Conservation (phyloP, 2,329 filamentous ascomycete genomes). For the Colletotrichum coccodes region DNA sequence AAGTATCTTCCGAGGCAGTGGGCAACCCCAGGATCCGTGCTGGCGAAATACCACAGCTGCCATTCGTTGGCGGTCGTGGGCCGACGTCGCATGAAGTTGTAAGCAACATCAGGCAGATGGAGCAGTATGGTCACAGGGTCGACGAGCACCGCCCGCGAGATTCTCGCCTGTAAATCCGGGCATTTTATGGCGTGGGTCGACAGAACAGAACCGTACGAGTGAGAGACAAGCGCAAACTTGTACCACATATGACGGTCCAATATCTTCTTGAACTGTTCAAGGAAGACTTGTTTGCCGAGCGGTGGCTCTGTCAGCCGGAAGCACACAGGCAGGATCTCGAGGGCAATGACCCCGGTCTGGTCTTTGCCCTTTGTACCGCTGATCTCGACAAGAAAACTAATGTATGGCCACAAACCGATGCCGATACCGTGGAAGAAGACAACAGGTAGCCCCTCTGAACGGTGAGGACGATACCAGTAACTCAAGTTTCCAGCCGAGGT, state of each 20-base stretch:
- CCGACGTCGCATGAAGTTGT: slow-evolving; percentile 71
- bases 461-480: slow-evolving; percentile 76
- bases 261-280: slow-evolving; percentile 65
- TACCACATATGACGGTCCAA: slow-evolving; percentile 67
- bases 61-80: slow-evolving; percentile 72
- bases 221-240: slow-evolving; percentile 68
- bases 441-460: slow-evolving; percentile 65
- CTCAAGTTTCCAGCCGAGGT: slow-evolving; percentile 62
- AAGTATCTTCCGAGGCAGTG: slow-evolving; percentile 73
- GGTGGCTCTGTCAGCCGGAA: slow-evolving; percentile 68
- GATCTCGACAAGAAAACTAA: slow-evolving; percentile 64
- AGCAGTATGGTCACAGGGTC: slow-evolving; percentile 75
- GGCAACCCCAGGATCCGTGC: slow-evolving; percentile 73
- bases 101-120: slow-evolving; percentile 76
- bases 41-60: slow-evolving; percentile 77
- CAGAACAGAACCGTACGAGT: slow-evolving; percentile 71
- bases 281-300: slow-evolving; percentile 61
- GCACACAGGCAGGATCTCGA: slow-evolving; percentile 74
- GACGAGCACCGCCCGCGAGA: slow-evolving; percentile 59
- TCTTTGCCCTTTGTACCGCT: slow-evolving; percentile 43
- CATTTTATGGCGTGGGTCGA: slow-evolving; percentile 70
- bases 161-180: slow-evolving; percentile 56
- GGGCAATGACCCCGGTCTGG: slow-evolving; percentile 69
- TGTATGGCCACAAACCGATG: slow-evolving; percentile 73
- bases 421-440: slow-evolving; percentile 79